Evolutionary conservation across 176 grass and related monocot genomes (phyloP).

Genomic region (Avena eriantha): DNA sequence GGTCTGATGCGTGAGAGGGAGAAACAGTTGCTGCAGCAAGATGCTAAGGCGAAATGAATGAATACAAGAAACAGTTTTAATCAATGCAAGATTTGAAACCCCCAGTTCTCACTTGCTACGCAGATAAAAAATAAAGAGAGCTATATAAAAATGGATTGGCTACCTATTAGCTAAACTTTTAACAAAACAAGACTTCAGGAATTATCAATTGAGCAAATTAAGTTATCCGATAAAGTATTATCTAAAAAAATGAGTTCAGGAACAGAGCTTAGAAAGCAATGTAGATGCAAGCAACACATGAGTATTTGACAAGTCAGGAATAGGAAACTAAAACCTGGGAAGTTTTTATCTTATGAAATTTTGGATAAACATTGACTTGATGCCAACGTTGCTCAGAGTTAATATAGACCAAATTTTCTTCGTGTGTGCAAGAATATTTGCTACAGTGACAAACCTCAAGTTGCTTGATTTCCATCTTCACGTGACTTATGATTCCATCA

Average conservation of each 20-base stretch:
- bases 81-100: not conserved
- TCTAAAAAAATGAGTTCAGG: not conserved
- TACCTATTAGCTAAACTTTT: not conserved
- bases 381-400: too few species aligned
- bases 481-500: slow-evolving; percentile 26
- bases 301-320: not conserved
- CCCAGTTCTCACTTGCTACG: not conserved
- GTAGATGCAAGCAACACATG: not conserved
- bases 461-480: slow-evolving; percentile 26
- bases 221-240: not conserved
- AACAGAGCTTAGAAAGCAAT: not conserved
- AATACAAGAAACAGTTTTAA: slow-evolving; percentile 8
- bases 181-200: not conserved
- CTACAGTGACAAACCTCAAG: slow-evolving; percentile 29
- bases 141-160: not conserved
- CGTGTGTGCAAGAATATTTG: not conserved
- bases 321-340: not conserved
- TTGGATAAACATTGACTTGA: not conserved
- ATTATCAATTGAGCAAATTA: not conserved
- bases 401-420: too few species aligned
- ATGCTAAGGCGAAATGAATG: not conserved
- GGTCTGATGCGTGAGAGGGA: not conserved
- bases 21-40: not conserved
- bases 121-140: not conserved
- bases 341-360: not conserved